Percentiles rank a stretch among this genome's conserved stretches.
Conservation (phyloP, 305 asterid species). For the Fraxinus baroniana region DNA sequence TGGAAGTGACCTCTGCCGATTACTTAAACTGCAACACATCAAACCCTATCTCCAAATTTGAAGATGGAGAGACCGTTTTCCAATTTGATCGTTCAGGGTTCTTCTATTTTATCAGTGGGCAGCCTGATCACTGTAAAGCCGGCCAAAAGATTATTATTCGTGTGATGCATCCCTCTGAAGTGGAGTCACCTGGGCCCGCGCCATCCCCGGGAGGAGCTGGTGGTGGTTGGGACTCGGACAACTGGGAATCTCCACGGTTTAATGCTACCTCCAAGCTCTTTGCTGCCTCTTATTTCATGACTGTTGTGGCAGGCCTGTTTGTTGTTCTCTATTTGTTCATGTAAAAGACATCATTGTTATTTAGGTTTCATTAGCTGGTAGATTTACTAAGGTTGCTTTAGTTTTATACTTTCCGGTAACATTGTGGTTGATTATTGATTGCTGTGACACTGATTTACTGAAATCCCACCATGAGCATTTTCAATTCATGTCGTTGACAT, state of each 20-base stretch:
- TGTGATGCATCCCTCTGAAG: constrained; percentile 57
- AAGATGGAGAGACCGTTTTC: constrained; percentile 51
- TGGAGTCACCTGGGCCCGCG: constrained; percentile 28
- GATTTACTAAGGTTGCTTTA: neutral
- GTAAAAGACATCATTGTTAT: constrained; percentile 25
- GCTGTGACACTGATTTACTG: neutral
- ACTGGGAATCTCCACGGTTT: constrained; percentile 22
- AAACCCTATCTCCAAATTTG: constrained; percentile 50
- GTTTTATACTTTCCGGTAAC: neutral
- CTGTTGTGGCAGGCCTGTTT: constrained; percentile 29
- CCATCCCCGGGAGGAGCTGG: constrained; percentile 37
- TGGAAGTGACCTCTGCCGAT: constrained; percentile 51
- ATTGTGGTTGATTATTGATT: constrained; percentile 17
- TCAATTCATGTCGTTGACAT: neutral
- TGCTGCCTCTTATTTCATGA: constrained; percentile 31
- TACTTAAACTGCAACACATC: constrained; percentile 54
- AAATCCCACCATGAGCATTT: neutral
- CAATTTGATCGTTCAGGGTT: constrained; percentile 47
- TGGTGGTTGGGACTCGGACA: constrained; percentile 27
- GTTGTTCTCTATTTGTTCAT: constrained; percentile 31
- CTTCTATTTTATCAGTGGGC: constrained; percentile 75
- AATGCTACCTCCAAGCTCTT: constrained; percentile 32
- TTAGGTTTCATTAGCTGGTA: neutral
- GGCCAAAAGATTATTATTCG: constrained; percentile 66
- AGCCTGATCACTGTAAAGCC: constrained; percentile 48